Percentiles rank a stretch among this genome's conserved stretches.
Conservation (phyloP, 371 early-diverging fungal genomes). For the Nematocida parisii region DNA sequence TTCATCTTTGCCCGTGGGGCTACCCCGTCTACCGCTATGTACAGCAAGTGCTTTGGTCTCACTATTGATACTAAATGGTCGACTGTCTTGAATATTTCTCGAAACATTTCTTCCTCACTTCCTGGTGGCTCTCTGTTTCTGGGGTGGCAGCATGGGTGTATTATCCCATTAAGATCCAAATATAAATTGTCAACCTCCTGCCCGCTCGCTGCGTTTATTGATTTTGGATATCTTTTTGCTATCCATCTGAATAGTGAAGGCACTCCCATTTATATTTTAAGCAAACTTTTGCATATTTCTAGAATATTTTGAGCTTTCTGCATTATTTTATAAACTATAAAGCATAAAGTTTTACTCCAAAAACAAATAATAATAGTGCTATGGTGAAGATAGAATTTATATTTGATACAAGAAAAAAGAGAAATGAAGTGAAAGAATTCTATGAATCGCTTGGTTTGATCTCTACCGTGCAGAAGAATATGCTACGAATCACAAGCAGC, state of each 20-base stretch:
- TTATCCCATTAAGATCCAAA: constrained; percentile 97
- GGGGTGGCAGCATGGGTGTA: constrained; percentile 94
- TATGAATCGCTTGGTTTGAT: constrained; percentile 53
- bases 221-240: constrained; percentile 83
- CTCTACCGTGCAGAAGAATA: constrained; percentile 30
- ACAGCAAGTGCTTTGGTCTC: constrained; percentile 84
- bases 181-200: constrained; percentile 84
- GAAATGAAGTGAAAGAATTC: constrained; percentile 43
- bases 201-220: constrained; percentile 68
- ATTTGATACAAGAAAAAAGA: constrained; percentile 41
- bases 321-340: background rate
- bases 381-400: constrained; percentile 60
- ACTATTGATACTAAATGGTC: constrained; percentile 84
- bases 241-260: constrained; percentile 78
- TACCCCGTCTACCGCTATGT: constrained; percentile 95
- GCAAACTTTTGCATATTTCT: background rate
- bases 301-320: background rate
- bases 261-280: constrained; percentile 69
- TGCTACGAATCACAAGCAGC: constrained; percentile 26
- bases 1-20: constrained; percentile 99
- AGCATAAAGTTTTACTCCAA: constrained; percentile 5
- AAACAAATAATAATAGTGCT: background rate
- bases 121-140: constrained; percentile 48
- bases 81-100: constrained; percentile 76
- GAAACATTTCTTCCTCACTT: constrained; percentile 82